These are phyloP conservation scores for Trypanosoma mega DNA, from an alignment of 208 protist species.

Conservation along the genomic window DNA sequence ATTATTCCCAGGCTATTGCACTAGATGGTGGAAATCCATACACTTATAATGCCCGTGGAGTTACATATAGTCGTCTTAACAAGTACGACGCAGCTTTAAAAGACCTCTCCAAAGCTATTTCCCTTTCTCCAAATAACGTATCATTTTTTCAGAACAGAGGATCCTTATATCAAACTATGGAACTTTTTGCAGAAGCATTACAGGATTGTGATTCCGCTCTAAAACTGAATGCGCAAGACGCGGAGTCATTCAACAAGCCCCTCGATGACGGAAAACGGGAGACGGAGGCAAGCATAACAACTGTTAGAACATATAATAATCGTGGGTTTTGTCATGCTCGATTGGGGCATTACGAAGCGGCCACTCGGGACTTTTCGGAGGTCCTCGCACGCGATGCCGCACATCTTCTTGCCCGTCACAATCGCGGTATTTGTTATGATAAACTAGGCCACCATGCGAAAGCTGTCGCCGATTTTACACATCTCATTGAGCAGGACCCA, in stretches of 20 bases:
- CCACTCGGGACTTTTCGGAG: constrained; percentile 75
- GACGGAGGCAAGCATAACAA: neutral
- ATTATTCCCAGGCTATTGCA: constrained; percentile 71
- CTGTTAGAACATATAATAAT: constrained; percentile 64
- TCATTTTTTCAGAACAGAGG: constrained; percentile 51
- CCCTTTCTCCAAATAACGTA: constrained; percentile 43
- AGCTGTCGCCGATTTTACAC: constrained; percentile 67
- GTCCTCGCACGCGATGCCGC: constrained; percentile 53
- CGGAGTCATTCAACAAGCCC: constrained; percentile 35
- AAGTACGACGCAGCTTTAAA: constrained; percentile 53
- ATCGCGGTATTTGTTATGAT: constrained; percentile 83
- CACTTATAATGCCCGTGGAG: constrained; percentile 79
- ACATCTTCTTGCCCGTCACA: constrained; percentile 83
- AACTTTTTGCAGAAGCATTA: constrained; percentile 53
- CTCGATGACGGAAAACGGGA: constrained; percentile 21
- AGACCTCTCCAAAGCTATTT: constrained; percentile 69
- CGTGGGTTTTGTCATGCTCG: constrained; percentile 77
- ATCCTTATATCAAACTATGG: constrained; percentile 35
- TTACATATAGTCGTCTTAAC: constrained; percentile 61
- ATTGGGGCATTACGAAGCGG: constrained; percentile 50
- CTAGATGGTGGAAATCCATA: constrained; percentile 56
- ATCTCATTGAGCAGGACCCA: constrained; percentile 53
- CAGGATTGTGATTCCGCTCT: constrained; percentile 71
- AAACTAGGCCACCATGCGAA: constrained; percentile 44
- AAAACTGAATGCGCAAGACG: constrained; percentile 27